Conservation (phyloP, 768 basidiomycete genomes). For the Lentinula sp. region DNA sequence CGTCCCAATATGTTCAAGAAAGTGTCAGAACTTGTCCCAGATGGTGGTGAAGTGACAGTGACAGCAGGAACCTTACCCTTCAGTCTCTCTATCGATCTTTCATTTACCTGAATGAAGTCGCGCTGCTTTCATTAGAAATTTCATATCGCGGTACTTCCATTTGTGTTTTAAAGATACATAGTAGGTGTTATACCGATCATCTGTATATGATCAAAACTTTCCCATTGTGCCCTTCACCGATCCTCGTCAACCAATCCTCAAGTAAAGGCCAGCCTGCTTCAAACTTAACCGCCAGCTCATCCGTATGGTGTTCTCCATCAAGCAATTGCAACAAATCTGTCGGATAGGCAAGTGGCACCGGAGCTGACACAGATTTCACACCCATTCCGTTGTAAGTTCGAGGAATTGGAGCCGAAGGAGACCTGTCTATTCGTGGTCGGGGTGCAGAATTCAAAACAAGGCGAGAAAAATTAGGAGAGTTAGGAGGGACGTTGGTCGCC, state of each 20-base stretch:
- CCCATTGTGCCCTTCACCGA: constrained; percentile 61
- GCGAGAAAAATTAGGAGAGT: constrained; percentile 23
- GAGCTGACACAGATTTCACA: constrained; percentile 6
- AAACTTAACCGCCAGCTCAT: constrained; percentile 81
- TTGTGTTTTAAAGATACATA: too few species aligned
- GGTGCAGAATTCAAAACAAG: constrained; percentile 19
- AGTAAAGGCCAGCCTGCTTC: constrained; percentile 80
- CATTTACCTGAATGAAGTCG: neutral
- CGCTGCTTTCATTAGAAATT: neutral
- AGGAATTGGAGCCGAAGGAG: constrained; percentile 50
- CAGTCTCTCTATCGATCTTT: constrained; percentile 61
- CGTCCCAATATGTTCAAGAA: constrained; percentile 88
- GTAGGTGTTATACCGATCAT: constrained; percentile 24
- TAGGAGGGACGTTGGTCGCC: constrained; percentile 23
- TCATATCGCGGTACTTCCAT: too few species aligned
- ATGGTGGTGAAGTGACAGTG: constrained; percentile 77
- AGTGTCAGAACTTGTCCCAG: constrained; percentile 71
- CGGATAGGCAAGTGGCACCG: constrained; percentile 37
- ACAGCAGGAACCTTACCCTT: constrained; percentile 90
- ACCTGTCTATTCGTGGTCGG: constrained; percentile 47
- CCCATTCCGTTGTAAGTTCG: constrained; percentile 16
- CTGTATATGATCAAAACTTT: constrained; percentile 74
- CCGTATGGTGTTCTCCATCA: constrained; percentile 88
- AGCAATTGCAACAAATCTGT: constrained; percentile 53
- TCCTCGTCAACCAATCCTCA: constrained; percentile 59